A percentile compares a stretch with the other conserved stretches of the same genome.
Evolutionary conservation across 2,329 filamentous ascomycete genomes (phyloP).

Genomic region (Beauveria bassiana): DNA sequence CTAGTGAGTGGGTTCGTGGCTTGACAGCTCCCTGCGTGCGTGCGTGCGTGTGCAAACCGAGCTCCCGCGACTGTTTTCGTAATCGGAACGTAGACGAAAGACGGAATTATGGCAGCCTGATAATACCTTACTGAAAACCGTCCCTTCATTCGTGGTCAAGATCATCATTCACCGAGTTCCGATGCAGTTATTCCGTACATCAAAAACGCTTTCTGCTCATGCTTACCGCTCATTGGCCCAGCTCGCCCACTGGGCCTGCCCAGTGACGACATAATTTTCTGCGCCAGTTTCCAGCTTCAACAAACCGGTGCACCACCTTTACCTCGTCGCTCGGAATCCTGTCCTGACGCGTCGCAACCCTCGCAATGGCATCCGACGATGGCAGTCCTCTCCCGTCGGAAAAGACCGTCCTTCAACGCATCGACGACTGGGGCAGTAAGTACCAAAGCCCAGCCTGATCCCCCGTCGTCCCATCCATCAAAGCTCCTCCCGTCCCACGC

Average conservation of each 20-base stretch:
- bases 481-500: neutral
- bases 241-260: neutral
- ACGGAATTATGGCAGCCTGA: too few species aligned
- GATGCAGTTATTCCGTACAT: too few species aligned
- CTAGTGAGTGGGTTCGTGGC: too few species aligned
- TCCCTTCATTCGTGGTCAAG: too few species aligned
- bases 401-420: slow-evolving; percentile 25
- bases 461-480: neutral
- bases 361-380: slow-evolving; percentile 23
- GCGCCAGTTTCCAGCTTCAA: neutral
- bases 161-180: too few species aligned
- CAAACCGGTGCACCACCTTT: neutral
- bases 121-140: too few species aligned
- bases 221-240: slow-evolving; percentile 1
- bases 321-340: neutral
- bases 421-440: slow-evolving; percentile 45
- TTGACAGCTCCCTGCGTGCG: too few species aligned
- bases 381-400: slow-evolving; percentile 18
- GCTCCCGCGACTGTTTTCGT: too few species aligned
- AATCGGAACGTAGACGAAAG: too few species aligned
- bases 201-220: neutral
- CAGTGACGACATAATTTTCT: slow-evolving; percentile 9
- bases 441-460: slow-evolving; percentile 13
- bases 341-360: neutral
- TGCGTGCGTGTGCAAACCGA: too few species aligned